Percentiles rank a stretch among this genome's conserved stretches.
phyloP scores from a whole-genome alignment of 495 filamentous ascomycete species.

The Penicillium soppii region DNA sequence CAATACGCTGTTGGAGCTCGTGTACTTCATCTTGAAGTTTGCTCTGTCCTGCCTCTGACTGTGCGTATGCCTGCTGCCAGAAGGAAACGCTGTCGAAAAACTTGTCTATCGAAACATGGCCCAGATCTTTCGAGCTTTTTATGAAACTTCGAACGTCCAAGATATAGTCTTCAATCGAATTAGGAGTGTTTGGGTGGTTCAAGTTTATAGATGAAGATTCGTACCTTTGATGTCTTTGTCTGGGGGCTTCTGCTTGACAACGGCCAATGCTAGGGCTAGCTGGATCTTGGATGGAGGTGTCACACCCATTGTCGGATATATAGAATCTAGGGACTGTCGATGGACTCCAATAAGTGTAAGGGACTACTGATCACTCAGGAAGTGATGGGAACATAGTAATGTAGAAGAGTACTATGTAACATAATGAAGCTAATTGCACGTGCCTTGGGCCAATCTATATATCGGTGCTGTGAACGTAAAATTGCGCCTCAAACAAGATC shows the following conservation, averaged over 20 bases:
- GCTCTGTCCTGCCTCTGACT: slow-evolving; percentile 44
- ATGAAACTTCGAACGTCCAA: slow-evolving; percentile 37
- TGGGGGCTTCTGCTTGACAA: slow-evolving; percentile 45
- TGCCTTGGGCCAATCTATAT: too few relatives aligned
- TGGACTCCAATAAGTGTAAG: too few relatives aligned
- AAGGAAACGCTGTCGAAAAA: slow-evolving; percentile 49
- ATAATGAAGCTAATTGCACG: too few relatives aligned
- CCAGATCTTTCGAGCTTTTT: slow-evolving; percentile 15
- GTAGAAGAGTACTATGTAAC: too few relatives aligned
- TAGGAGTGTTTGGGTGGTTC: not conserved
- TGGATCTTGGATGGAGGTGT: slow-evolving; percentile 31
- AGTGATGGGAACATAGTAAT: too few relatives aligned
- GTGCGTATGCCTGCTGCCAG: slow-evolving; percentile 51
- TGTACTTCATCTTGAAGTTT: slow-evolving; percentile 42
- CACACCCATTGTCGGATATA: not conserved
- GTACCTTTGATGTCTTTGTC: slow-evolving; percentile 36
- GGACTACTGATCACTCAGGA: too few relatives aligned
- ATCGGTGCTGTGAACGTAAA: too few relatives aligned
- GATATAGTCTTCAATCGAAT: slow-evolving; percentile 38
- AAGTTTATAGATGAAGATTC: not conserved
- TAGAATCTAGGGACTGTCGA: too few relatives aligned
- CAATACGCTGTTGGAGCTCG: slow-evolving; percentile 39
- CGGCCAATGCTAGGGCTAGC: slow-evolving; percentile 45
- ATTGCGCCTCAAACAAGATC: too few relatives aligned
- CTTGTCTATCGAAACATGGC: slow-evolving; percentile 18